Percentiles rank a stretch among this genome's conserved stretches.
Conservation (phyloP, 1,284 basidiomycete species). For the Sporisorium sorghi region DNA sequence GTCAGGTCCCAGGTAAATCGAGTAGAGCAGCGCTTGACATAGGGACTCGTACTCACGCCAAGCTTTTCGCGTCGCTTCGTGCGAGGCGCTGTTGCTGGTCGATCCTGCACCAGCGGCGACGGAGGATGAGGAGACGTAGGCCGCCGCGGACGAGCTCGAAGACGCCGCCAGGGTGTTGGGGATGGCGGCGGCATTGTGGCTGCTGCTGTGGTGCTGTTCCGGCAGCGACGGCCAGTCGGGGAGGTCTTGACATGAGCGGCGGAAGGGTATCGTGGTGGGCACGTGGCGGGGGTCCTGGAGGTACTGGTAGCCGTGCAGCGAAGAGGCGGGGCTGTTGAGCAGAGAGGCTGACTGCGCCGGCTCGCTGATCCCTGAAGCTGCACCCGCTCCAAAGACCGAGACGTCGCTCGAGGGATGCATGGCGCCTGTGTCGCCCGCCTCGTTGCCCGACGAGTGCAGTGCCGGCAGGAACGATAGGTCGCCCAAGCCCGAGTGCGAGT, state of each 20-base stretch:
- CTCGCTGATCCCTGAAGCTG: conserved; percentile 26
- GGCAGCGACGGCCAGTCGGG: conserved; percentile 34
- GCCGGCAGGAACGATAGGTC: conserved; percentile 31
- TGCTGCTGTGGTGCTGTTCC: conserved; percentile 2
- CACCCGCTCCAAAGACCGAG: conserved; percentile 19
- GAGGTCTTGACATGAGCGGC: conserved; percentile 33
- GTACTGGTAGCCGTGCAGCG: conserved; percentile 42
- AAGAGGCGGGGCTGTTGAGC: conserved; percentile 49
- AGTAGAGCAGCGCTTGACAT: conserved; percentile 24
- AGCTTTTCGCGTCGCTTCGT: conserved; percentile 33
- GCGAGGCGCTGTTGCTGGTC: conserved; percentile 8
- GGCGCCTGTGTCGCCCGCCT: conserved; percentile 14
- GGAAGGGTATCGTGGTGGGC: conserved; percentile 31
- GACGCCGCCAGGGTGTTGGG: not conserved
- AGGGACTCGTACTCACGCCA: conserved; percentile 33
- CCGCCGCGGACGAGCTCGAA: not conserved
- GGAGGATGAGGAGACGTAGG: conserved; percentile 7
- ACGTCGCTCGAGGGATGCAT: conserved; percentile 22
- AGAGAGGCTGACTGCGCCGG: conserved; percentile 26
- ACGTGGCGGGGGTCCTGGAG: conserved; percentile 34
- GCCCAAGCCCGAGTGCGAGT: conserved; percentile 31
- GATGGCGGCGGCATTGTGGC: not conserved
- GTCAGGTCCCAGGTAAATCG: conserved; percentile 35
- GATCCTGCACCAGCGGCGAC: conserved; percentile 6
- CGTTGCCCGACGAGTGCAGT: conserved; percentile 15